These are phyloP conservation scores for Coprinopsis marcescibilis DNA, from an alignment of 768 basidiomycete genomes.

Conservation along the genomic window DNA sequence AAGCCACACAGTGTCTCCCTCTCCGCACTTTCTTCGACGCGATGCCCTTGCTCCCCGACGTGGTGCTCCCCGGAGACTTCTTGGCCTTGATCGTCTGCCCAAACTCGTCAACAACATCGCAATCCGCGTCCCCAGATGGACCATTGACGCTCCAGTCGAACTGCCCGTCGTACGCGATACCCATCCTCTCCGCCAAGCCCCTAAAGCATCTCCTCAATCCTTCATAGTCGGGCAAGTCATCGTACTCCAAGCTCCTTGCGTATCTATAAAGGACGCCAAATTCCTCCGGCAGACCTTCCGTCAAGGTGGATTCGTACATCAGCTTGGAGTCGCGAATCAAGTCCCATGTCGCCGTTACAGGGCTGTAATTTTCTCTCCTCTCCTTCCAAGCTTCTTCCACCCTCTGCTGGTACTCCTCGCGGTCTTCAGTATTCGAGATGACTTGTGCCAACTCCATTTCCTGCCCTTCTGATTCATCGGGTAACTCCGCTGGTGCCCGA, in stretches of 20 bases:
- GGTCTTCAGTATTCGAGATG: conserved; percentile 21
- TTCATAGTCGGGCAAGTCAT: conserved; percentile 85
- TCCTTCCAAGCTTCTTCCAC: too few relatives aligned
- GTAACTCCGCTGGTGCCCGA: conserved; percentile 41
- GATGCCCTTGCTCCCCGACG: conserved; percentile 11
- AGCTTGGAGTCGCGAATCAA: conserved; percentile 71
- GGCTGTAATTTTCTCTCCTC: conserved; percentile 40
- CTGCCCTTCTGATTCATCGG: conserved; percentile 13
- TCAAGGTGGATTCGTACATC: conserved; percentile 58
- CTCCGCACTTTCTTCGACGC: conserved; percentile 7
- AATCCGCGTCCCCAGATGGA: too few relatives aligned
- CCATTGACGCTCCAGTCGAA: conserved; percentile 37
- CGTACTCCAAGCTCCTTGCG: conserved; percentile 77
- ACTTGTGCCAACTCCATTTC: too few relatives aligned
- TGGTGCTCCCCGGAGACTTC: conserved; percentile 8
- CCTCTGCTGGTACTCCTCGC: conserved; percentile 19
- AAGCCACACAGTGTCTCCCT: conserved; percentile 24
- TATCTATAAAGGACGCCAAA: conserved; percentile 79
- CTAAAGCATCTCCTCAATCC: conserved; percentile 72
- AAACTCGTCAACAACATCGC: background rate
- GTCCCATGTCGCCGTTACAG: conserved; percentile 69
- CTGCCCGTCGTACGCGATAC: conserved; percentile 47
- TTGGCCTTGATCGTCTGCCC: background rate
- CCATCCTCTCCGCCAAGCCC: conserved; percentile 48
- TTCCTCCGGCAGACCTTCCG: conserved; percentile 72